Conservation (phyloP, 2,329 filamentous ascomycete genomes). For the Coniosporium tulheliwenetii region DNA sequence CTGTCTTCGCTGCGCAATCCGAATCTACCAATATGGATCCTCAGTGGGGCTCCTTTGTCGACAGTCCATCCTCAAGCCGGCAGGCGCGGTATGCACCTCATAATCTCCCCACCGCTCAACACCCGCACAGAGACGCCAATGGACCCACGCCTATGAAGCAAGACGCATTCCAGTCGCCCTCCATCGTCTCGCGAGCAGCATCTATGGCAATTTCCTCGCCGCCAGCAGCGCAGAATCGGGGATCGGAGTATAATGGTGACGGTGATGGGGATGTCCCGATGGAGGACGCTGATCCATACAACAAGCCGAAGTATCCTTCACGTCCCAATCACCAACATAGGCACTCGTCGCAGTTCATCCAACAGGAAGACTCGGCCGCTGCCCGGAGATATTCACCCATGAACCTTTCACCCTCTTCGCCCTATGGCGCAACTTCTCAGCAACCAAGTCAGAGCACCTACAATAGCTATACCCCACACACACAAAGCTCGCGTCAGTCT, state of each 20-base stretch:
- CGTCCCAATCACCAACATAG: constrained; percentile 66
- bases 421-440: constrained; percentile 47
- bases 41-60: constrained; percentile 2
- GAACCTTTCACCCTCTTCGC: constrained; percentile 72
- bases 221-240: constrained; percentile 12
- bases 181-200: constrained; percentile 18
- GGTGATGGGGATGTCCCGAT: constrained; percentile 39
- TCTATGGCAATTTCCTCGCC: constrained; percentile 21
- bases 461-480: constrained; percentile 18
- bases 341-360: constrained; percentile 55
- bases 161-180: constrained; percentile 12
- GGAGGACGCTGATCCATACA: constrained; percentile 81
- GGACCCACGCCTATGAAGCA: constrained; percentile 16
- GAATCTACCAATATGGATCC: constrained; percentile 1
- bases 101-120: constrained; percentile 4
- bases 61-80: constrained; percentile 2
- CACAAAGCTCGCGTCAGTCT: constrained; percentile 52
- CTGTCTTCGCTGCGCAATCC: too few species aligned
- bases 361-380: constrained; percentile 63
- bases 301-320: constrained; percentile 72
- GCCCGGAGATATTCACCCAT: constrained; percentile 92
- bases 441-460: constrained; percentile 10
- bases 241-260: constrained; percentile 23
- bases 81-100: constrained; percentile 3
- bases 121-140: constrained; percentile 2